Percentiles rank a stretch among this genome's conserved stretches.
These are phyloP conservation scores for Torulaspora microellipsoides DNA, from an alignment of 805 yeast genomes.

Conservation along the genomic window DNA sequence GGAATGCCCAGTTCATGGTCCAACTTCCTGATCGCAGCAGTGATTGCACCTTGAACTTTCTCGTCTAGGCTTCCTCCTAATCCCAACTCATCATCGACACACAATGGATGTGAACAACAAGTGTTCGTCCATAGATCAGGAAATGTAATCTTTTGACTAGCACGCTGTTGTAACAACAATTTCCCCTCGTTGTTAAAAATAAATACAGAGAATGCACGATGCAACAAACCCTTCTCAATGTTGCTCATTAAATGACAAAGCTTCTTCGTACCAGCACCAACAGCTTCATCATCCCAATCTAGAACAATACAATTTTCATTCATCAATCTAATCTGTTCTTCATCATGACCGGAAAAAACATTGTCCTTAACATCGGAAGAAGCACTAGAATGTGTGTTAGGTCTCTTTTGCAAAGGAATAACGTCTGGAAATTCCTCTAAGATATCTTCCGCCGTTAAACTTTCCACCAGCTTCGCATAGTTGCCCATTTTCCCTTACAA, in stretches of 20 bases:
- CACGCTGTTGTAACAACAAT: constrained; percentile 89
- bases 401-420: constrained; percentile 54
- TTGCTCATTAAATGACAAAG: constrained; percentile 83
- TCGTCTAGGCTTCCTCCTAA: constrained; percentile 41
- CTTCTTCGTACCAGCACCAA: constrained; percentile 94
- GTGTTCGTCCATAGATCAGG: constrained; percentile 98
- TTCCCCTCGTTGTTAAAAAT: constrained; percentile 73
- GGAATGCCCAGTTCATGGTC: constrained; percentile 89
- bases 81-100: constrained; percentile 79
- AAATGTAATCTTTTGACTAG: constrained; percentile 93
- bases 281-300: constrained; percentile 79
- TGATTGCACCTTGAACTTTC: constrained; percentile 72
- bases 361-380: constrained; percentile 35
- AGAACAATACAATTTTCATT: constrained; percentile 93
- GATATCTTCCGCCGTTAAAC: constrained; percentile 47
- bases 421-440: constrained; percentile 60
- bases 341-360: constrained; percentile 82
- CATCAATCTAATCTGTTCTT: constrained; percentile 92
- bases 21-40: constrained; percentile 88
- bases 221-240: constrained; percentile 80
- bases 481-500: constrained; percentile 4
- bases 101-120: constrained; percentile 96
- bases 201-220: constrained; percentile 96
- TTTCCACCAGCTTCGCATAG: constrained; percentile 52
- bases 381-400: constrained; percentile 48